Conservation (phyloP, 208 protist species). For the Trypanosomatidae sp. region DNA sequence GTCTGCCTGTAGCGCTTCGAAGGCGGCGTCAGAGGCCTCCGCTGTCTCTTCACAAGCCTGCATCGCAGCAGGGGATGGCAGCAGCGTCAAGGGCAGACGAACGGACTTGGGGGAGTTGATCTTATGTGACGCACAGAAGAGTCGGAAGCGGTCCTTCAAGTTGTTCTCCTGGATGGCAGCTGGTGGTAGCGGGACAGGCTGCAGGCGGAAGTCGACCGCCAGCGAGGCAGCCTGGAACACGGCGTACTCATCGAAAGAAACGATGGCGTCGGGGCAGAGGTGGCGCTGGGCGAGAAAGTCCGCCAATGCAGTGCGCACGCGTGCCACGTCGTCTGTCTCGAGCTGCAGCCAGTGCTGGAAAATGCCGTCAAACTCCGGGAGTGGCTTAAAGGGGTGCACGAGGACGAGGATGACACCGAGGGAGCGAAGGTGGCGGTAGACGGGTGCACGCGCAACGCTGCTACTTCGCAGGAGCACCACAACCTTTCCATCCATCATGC, state of each 20-base stretch:
- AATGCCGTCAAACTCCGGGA: slow-evolving; percentile 38
- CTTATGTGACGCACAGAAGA: slow-evolving; percentile 36
- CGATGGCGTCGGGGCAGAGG: slow-evolving; percentile 47
- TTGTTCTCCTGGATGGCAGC: slow-evolving; percentile 41
- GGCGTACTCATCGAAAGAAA: slow-evolving; percentile 87
- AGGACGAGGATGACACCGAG: slow-evolving; percentile 50
- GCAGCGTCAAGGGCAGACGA: slow-evolving; percentile 2
- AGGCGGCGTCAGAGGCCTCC: background rate
- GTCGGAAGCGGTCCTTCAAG: slow-evolving; percentile 63
- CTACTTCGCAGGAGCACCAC: slow-evolving; percentile 74
- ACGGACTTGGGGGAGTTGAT: slow-evolving; percentile 37
- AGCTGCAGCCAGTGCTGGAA: slow-evolving; percentile 52
- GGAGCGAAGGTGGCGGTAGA: slow-evolving; percentile 55
- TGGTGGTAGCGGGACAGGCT: slow-evolving; percentile 49
- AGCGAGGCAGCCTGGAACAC: slow-evolving; percentile 63
- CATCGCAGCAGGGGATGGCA: slow-evolving; percentile 5
- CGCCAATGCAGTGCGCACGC: slow-evolving; percentile 28
- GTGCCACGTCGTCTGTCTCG: slow-evolving; percentile 54
- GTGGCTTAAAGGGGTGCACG: slow-evolving; percentile 40
- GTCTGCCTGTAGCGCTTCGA: background rate
- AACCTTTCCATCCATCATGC: slow-evolving; percentile 64
- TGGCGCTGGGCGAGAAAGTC: slow-evolving; percentile 23
- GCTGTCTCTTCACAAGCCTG: background rate
- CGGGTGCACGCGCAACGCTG: slow-evolving; percentile 57
- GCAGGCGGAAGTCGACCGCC: slow-evolving; percentile 27